Base-by-base conservation (phyloP, 2,329 filamentous ascomycete species). In the Cladosporium sp. region DNA sequence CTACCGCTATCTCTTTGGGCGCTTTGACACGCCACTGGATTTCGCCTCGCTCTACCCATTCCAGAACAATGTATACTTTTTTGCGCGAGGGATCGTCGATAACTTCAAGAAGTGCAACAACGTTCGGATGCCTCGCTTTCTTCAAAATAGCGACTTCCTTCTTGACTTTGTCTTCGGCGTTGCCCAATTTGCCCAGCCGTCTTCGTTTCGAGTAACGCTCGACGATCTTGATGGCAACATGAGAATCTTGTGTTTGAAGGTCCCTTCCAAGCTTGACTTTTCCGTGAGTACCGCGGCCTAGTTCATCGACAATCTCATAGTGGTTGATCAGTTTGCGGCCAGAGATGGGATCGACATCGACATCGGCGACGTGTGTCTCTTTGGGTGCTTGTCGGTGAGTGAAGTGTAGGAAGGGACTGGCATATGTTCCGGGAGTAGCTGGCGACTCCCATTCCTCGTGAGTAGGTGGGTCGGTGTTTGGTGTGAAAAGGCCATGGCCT, bases 181-280 rank as follows among this genome's bases (percentile, higher is more conserved):
- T 81, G n/a, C 78, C 81, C 33, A 82, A 70, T 61, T 81, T 82
- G 47, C 93, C 93, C n/a, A 98, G 78, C 20, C 92, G 86, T 50
- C 91, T 84, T 61, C 88, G 89, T 72, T 95, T 96, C 46, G 92
- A 95, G 66, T 93, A 95, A 32, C 93, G 84, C 51, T 95, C 89
- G 40, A 98, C 95, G 61, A 98, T 98, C 73, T 98, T 98, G 78
- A 98, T 96, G 50, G 93, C 93, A 3, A 98, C 92, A 64, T 85
- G 85, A 47, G 88, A 84, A 54, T 79, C 79, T 19, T 43, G 15
- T 1, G 81, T 90, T 50, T 84, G 75, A 39, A 89, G 75, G 65
- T 94, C 90, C 48, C 89, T 82, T 41, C 91, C 93, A 41, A 96
- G 78, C 72, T 98, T 98, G 64, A 98, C 93, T 73, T 97, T 98